These are phyloP conservation scores for Lachancea lanzarotensis DNA, from an alignment of 805 yeast genomes.

Conservation along the genomic window DNA sequence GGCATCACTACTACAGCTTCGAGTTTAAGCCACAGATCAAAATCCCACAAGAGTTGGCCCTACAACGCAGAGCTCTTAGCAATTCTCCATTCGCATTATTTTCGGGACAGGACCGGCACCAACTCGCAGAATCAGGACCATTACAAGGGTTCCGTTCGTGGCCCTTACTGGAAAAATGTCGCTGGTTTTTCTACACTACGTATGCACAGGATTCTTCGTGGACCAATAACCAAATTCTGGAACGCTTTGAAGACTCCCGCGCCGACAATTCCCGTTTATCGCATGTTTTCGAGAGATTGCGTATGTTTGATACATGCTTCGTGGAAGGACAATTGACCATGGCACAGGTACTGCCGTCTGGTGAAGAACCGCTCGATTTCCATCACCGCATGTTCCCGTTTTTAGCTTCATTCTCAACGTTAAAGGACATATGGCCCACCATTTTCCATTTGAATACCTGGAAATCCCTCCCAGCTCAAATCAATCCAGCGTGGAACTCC, in stretches of 20 bases:
- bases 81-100: slow-evolving; percentile 4
- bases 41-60: neutral
- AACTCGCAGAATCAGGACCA: neutral
- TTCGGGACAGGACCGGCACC: neutral
- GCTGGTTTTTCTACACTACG: slow-evolving; percentile 16
- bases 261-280: slow-evolving; percentile 18
- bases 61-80: neutral
- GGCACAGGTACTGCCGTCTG: slow-evolving; percentile 12
- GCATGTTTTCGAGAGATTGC: slow-evolving; percentile 22
- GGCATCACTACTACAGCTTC: neutral
- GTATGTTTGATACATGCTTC: slow-evolving; percentile 28
- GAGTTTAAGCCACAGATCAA: neutral
- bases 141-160: neutral
- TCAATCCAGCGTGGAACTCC: neutral
- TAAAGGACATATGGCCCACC: slow-evolving; percentile 18
- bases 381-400: slow-evolving; percentile 27
- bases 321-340: slow-evolving; percentile 13
- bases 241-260: slow-evolving; percentile 15
- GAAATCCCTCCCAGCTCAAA: neutral
- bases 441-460: slow-evolving; percentile 10
- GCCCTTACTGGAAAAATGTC: slow-evolving; percentile 16
- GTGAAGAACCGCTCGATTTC: slow-evolving; percentile 11
- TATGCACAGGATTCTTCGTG: slow-evolving; percentile 17
- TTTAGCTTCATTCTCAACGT: slow-evolving; percentile 10
- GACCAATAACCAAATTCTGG: slow-evolving; percentile 16